Conservation (phyloP, 345 rosid genomes). For the Citrus medica region DNA sequence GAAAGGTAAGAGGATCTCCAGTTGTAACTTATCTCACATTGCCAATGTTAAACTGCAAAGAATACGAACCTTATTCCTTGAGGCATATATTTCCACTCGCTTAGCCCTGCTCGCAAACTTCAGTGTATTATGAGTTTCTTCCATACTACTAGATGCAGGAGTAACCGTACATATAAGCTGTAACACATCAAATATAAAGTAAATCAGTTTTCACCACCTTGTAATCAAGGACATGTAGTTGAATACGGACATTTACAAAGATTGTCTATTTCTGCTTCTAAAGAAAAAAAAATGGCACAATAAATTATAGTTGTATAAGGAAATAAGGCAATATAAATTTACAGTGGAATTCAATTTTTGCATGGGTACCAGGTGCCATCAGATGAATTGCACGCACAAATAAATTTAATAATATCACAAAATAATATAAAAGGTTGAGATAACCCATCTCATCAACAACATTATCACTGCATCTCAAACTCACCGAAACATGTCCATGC, state of each 20-base stretch:
- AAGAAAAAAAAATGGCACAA: not conserved
- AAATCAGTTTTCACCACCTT: conserved; percentile 1
- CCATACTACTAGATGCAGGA: conserved; percentile 96
- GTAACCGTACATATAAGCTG: conserved; percentile 99
- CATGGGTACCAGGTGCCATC: not conserved
- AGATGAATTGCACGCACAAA: not conserved
- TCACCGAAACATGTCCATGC: conserved; percentile 98
- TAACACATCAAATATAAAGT: conserved; percentile 9
- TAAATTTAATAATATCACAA: not conserved
- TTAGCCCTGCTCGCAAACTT: conserved; percentile 99
- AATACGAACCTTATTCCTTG: conserved; percentile 82
- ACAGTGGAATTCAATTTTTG: not conserved
- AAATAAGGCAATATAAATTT: not conserved
- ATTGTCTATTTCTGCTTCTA: not conserved
- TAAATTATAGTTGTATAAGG: not conserved
- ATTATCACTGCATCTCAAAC: conserved; percentile 24
- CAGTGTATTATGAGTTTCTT: conserved; percentile 98
- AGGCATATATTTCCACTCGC: conserved; percentile 91
- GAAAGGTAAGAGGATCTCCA: not conserved
- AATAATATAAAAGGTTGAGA: not conserved
- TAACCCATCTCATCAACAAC: not conserved
- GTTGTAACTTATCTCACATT: not conserved
- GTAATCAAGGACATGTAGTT: not conserved
- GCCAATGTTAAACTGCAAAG: conserved; percentile 4
- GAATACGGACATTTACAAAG: no score